Conservation (phyloP, 2,329 filamentous ascomycete species). For the Xylariaceae sp. region DNA sequence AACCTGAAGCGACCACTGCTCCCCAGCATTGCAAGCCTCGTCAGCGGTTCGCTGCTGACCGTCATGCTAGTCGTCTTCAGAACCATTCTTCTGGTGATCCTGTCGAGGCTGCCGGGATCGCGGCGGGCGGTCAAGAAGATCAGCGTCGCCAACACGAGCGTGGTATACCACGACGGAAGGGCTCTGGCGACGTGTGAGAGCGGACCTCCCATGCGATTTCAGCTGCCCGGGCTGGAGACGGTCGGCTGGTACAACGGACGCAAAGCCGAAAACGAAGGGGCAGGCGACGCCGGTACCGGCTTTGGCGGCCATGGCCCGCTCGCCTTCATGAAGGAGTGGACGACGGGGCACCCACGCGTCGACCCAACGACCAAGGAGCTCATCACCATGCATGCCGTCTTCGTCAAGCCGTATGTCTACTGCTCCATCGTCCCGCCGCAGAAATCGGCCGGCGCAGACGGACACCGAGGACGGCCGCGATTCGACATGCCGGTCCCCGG, state of each 20-base stretch:
- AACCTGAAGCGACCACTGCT: constrained; percentile 49
- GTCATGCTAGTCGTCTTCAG: constrained; percentile 47
- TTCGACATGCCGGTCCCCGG: constrained; percentile 53
- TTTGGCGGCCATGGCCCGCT: constrained; percentile 50
- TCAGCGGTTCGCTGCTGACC: constrained; percentile 46
- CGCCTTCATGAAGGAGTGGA: constrained; percentile 63
- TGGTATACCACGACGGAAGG: constrained; percentile 61
- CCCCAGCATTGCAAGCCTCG: constrained; percentile 59
- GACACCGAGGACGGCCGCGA: constrained; percentile 18
- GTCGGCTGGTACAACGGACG: constrained; percentile 63
- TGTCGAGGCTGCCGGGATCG: constrained; percentile 51
- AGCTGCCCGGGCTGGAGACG: constrained; percentile 57
- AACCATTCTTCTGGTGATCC: constrained; percentile 48
- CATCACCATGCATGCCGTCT: constrained; percentile 60
- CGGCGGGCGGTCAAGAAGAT: constrained; percentile 54
- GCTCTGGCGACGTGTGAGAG: constrained; percentile 65
- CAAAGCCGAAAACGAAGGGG: constrained; percentile 42
- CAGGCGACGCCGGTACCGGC: constrained; percentile 18
- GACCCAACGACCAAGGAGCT: constrained; percentile 58
- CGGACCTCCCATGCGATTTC: constrained; percentile 59
- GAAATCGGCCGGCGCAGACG: constrained; percentile 16
- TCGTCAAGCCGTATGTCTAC: constrained; percentile 57
- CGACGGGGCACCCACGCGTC: constrained; percentile 61
- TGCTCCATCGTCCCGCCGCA: constrained; percentile 43
- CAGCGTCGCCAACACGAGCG: constrained; percentile 61